Base-by-base conservation (phyloP, 2,329 filamentous ascomycete species). In the Dactylellina drechsleri region DNA sequence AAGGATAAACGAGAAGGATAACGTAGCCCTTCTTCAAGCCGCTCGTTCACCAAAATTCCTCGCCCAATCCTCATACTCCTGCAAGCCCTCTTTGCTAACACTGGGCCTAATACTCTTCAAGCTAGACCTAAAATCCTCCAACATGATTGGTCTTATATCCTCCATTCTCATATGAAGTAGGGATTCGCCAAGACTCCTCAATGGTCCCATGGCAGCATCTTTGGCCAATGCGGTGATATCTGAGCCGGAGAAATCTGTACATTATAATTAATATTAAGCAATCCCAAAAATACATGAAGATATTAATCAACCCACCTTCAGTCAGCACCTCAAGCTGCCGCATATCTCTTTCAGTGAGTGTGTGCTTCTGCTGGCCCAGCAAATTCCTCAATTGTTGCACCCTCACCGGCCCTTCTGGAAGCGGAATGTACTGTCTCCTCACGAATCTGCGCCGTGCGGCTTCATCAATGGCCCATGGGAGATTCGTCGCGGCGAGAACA, bases 401-500 rank as follows among this genome's bases (percentile, higher is more conserved):
- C 67, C 95, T 87, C 0, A 96, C 96, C 77, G 90, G 87, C 10
- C 89, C 87, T 81, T 98, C 95, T 0, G 95, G 95, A 8, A 99
- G 83, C 0, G 95, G 94, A 74, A 99, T 99, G 81, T 99, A 99
- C 82, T 98, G 95, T 72, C 95, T 87, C 77, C 95, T 66, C 13
- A 97, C 94, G 80, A 99, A 99, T 59, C 95, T 86, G 67, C 95
- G 86, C 70, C 95, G 86, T 0, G 95, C 95, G 23, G 95, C 95
- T 82, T 98, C 95, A 79, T 99, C 95, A 78, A 99, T 98, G 40
- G 93, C 93, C 95, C 95, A 99, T 0, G 95, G 95, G 71, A 98
- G 82, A 81, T 99, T 99, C 0, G 95, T 99, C 18, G 95, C 95
- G 0, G 95, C 95, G 41, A 99, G 86, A 0, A 99, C 95, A 13